A percentile compares a stretch with the other conserved stretches of the same genome.
These are phyloP conservation scores for Beauveria varroae DNA, from an alignment of 2,329 filamentous ascomycete genomes.

Conservation along the genomic window DNA sequence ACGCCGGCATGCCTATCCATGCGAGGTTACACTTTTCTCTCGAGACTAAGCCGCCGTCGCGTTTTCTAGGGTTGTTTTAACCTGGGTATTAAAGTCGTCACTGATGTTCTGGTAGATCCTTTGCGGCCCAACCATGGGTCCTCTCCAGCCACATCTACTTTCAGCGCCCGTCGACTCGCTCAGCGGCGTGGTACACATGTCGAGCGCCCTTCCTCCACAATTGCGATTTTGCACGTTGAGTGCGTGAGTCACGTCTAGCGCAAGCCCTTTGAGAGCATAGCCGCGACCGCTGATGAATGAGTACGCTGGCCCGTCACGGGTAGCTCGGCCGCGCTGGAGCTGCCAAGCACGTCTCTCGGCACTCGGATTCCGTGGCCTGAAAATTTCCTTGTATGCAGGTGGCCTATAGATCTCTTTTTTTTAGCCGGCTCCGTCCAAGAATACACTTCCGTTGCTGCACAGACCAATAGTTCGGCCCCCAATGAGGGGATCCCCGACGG, in stretches of 20 bases:
- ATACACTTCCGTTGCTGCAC: not conserved
- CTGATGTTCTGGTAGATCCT: too few relatives aligned
- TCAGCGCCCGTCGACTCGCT: not conserved
- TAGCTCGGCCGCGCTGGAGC: too few relatives aligned
- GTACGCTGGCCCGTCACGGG: too few relatives aligned
- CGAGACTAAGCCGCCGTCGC: not conserved
- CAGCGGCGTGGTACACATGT: not conserved
- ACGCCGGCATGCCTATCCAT: not conserved
- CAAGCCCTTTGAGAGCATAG: too few relatives aligned
- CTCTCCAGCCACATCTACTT: too few relatives aligned
- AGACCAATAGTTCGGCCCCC: not conserved
- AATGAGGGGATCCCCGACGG: not conserved
- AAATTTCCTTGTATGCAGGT: too few relatives aligned
- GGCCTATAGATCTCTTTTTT: not conserved
- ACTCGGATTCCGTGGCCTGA: too few relatives aligned
- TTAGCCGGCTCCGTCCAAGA: not conserved
- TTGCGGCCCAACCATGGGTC: too few relatives aligned
- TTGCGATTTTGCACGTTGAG: not conserved
- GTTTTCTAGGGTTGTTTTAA: too few relatives aligned
- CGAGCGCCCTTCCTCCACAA: not conserved
- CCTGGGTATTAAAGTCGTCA: too few relatives aligned
- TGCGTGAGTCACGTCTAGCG: not conserved
- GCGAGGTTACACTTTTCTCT: not conserved
- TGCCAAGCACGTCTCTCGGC: too few relatives aligned
- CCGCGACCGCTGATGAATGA: too few relatives aligned